Evolutionary conservation across 306 rosid species (phyloP).

Genomic region (Vicia villosa): DNA sequence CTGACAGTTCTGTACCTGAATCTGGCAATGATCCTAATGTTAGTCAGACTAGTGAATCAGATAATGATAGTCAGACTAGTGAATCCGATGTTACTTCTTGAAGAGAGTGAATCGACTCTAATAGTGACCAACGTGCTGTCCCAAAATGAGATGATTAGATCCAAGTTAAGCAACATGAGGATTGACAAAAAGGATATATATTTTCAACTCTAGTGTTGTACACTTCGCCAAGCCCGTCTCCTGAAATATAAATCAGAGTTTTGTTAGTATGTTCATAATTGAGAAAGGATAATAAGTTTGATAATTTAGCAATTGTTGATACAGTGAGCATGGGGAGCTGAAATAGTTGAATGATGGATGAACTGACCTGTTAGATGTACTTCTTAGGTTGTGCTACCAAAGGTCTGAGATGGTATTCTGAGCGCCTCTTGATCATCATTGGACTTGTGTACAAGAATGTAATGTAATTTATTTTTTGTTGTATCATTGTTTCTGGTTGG

Average conservation of each 20-base stretch:
- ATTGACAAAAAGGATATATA: slow-evolving; percentile 21
- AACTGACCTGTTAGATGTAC: slow-evolving; percentile 32
- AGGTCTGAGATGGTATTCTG: slow-evolving; percentile 12
- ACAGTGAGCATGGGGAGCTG: slow-evolving; percentile 45
- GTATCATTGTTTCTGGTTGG: slow-evolving; percentile 39
- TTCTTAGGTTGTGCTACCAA: slow-evolving; percentile 25
- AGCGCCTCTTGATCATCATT: slow-evolving; percentile 23
- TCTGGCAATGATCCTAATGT: slow-evolving; percentile 37
- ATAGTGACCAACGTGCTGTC: slow-evolving; percentile 28
- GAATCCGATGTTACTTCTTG: slow-evolving; percentile 34
- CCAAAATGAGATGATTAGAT: slow-evolving; percentile 29
- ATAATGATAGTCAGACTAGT: slow-evolving; percentile 39
- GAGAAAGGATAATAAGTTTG: slow-evolving; percentile 36
- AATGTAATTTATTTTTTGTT: slow-evolving; percentile 40
- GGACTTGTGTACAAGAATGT: slow-evolving; percentile 35
- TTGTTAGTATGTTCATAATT: slow-evolving; percentile 37
- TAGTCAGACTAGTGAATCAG: slow-evolving; percentile 37
- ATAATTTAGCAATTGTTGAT: slow-evolving; percentile 39
- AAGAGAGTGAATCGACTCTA: slow-evolving; percentile 28
- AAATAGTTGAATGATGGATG: slow-evolving; percentile 37
- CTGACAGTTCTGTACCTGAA: slow-evolving; percentile 39
- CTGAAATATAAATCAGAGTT: slow-evolving; percentile 34
- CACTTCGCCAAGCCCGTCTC: slow-evolving; percentile 27
- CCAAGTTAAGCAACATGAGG: slow-evolving; percentile 24
- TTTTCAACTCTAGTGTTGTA: slow-evolving; percentile 33